Evolutionary conservation across 371 early-diverging fungal genomes (phyloP), one percentile per base, ranked within the genome.

Genomic region (Circinella umbellata): DNA sequence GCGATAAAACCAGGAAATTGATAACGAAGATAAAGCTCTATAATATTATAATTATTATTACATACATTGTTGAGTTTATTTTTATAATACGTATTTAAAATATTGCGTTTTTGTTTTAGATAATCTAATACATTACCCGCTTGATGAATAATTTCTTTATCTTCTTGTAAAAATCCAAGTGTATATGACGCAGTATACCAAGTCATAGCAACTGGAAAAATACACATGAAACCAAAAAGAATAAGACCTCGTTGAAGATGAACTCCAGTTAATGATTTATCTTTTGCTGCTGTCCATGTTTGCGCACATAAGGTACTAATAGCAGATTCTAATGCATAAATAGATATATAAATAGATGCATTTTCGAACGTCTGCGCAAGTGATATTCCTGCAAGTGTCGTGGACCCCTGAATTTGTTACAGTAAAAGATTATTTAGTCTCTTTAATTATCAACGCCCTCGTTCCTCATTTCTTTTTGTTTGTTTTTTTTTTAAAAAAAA

Each of bases 1-100:
- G 51, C 51, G 51, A 51, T 51, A n/a, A 51, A 51, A 5, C 51
- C 51, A 51, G 51, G 51, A 51, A 51, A 51, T n/a, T 51, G 51
- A 51, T 51, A 51, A 8, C 15, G n/a, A 13, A 51, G 15, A 51
- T 51, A 51, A n/a, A 51, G 15, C 3, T 51, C 51, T 51, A 51
- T n/a, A 49, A 49, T n/a, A 4, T 5, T 9, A 49, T 39, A 39
- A 11, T 42, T 1, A 42, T 42, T 42, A 11, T 42, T 11, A 42
- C 42, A 11, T 11, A 42, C 6, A 6, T 42, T 1, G 42, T 42
- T 42, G 42, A 42, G 11, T 42, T 6, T 42, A 0, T 42, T 42
- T 3, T 9, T 42, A 39, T 39, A 6, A 10, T 39, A 39, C 4
- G 39, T 42, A 2, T 42, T 1, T 42, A 42, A 3, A 42, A 11